Base-by-base conservation (phyloP, 441 rosid genomes). In the Francoa sonchifolia region DNA sequence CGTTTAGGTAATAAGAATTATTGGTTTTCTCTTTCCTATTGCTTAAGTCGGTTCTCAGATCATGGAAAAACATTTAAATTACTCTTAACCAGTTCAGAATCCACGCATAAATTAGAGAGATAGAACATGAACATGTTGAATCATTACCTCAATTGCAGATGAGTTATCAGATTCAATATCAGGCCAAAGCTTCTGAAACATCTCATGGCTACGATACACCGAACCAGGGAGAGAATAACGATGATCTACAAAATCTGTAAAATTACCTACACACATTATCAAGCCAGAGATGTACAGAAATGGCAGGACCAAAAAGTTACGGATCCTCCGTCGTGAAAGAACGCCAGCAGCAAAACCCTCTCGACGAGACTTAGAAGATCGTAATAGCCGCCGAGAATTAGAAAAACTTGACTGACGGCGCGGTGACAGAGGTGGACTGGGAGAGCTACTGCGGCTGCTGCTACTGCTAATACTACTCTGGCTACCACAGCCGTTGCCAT, bases 251-350 rank as follows among this genome's bases (percentile, higher is more conserved):
- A 77, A 58, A 13, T 69, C 70, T 8, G 93, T 71, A 62, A 83
- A 69, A n/a, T 86, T 93, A 18, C 89, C 89, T 41, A 81, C 79
- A 33, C 87, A 88, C 79, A 81, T 61, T 47, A 83, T 52, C 61
- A 88, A 55, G 4, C 81, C 93, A 18, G 71, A 72, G 52, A 83
- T 42, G 58, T 88, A 88, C 56, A 88, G 50, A 45, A 80, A 41
- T 2, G 77, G 73, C 44, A 88, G 57, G 15, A 77, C 39, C 55
- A 66, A 44, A 66, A 88, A 51, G 72, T 63, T 81, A 26, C 81
- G 69, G 14, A 71, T 54, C 35, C 70, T 75, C 55, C 76, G 51
- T 35, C 94, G 78, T 67, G 69, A 55, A 44, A 65, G 65, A 13
- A 73, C 41, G 35, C 71, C 63, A 39, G 64, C 55, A 36, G 44